Evolutionary conservation across 768 basidiomycete genomes (phyloP), one percentile per base, ranked within the genome.

Genomic region (Mrakia gelida): DNA sequence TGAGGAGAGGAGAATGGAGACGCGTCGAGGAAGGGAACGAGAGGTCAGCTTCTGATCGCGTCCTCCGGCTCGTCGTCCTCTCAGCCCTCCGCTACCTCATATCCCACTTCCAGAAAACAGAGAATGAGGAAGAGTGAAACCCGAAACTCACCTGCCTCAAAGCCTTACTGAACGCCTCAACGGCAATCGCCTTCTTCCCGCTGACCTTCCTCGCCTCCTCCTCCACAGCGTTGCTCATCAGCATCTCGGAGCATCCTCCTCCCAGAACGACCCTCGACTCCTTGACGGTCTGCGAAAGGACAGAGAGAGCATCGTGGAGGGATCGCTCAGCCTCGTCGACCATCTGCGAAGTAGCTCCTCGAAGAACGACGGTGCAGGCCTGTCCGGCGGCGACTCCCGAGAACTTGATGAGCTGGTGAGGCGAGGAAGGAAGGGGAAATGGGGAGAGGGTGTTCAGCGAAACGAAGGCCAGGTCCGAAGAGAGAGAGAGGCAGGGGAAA

Each of bases 331-430:
- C 97, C 84, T 99, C 97, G 81, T 98, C 97, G 34, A 99, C 92
- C 96, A 99, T 99, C 84, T 99, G 97, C 80, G 91, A 92, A 30
- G 97, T 98, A 56, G 95, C 97, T 21, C 97, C 97, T 52, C 97
- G 92, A 11, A 99, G 89, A 41, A 99, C 96, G 73, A 98, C 95
- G 0, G 97, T 99, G 84, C 97, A 98, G 30, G 97, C 97, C 85
- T 96, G 91, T 18, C 96, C 96, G 28, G 96, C 95, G 18, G 95
- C 95, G 61, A 99, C 96, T 62, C 97, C 97, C 13, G 97, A 98
- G 88, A 99, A 99, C 86, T 98, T 99, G 87, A 98, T 97, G 80
- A 99, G 88, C 95, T 98, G 81, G n/a, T n/a, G n/a, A n/a, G n/a
- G n/a, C 26, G 23, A 30, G 30, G 72, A 0, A 63, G 16, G 49